Evolutionary conservation across 2,329 filamentous ascomycete species (phyloP).

Genomic region (Myriosclerotinia curreyana): DNA sequence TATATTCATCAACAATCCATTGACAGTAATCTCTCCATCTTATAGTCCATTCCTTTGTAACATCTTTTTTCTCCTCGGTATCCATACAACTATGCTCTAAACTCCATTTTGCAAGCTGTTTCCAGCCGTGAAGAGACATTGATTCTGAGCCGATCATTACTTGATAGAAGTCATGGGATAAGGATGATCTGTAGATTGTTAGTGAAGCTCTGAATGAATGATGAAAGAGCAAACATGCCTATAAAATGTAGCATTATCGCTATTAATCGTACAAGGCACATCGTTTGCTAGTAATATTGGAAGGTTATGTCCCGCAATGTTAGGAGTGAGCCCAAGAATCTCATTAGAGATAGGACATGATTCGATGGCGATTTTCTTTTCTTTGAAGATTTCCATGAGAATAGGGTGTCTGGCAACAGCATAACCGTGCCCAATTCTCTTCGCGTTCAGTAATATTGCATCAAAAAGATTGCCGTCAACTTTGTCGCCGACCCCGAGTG

Average conservation of each 20-base stretch:
- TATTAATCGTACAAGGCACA: slow-evolving; percentile 70
- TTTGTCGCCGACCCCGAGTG: slow-evolving; percentile 61
- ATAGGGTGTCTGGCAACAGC: slow-evolving; percentile 64
- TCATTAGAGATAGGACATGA: slow-evolving; percentile 77
- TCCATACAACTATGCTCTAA: slow-evolving; percentile 57
- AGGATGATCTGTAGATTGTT: slow-evolving; percentile 53
- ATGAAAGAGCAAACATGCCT: slow-evolving; percentile 45
- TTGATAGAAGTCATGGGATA: slow-evolving; percentile 77
- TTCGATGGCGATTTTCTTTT: slow-evolving; percentile 66
- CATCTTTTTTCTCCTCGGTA: slow-evolving; percentile 43
- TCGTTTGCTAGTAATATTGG: slow-evolving; percentile 68
- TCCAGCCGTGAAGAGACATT: slow-evolving; percentile 69
- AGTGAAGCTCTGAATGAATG: slow-evolving; percentile 9
- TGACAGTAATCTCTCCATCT: slow-evolving; percentile 59
- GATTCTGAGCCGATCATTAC: slow-evolving; percentile 65
- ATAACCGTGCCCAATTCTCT: slow-evolving; percentile 72
- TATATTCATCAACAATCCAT: slow-evolving; percentile 48
- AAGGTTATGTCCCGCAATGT: slow-evolving; percentile 62
- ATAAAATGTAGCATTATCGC: slow-evolving; percentile 73
- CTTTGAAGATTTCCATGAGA: slow-evolving; percentile 64
- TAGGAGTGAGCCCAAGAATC: slow-evolving; percentile 65
- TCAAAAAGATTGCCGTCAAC: slow-evolving; percentile 68
- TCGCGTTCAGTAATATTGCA: slow-evolving; percentile 61
- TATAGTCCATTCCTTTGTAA: slow-evolving; percentile 47
- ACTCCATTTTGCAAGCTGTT: slow-evolving; percentile 64